phyloP scores from a whole-genome alignment of 108 stramenopile genomes.

The Nitzschia palea region DNA sequence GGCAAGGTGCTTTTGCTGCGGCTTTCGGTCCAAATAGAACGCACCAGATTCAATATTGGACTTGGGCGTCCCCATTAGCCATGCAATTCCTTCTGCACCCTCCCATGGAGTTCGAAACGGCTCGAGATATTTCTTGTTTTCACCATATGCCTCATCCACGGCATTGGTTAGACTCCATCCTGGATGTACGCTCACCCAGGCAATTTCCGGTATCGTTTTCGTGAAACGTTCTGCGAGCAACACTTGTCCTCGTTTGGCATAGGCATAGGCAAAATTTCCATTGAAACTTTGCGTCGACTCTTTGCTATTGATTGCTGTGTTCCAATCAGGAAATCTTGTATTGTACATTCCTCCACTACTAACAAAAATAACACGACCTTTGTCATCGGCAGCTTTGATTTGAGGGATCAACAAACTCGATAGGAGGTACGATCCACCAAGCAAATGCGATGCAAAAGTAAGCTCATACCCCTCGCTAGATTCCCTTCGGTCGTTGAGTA shows the following conservation, averaged over 20 bases:
- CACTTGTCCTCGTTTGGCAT: conserved; percentile 93
- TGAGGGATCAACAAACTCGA: conserved; percentile 71
- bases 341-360: conserved; percentile 89
- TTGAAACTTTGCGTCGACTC: conserved; percentile 58
- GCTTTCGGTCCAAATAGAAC: conserved; percentile 85
- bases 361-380: conserved; percentile 32
- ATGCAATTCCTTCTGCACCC: conserved; percentile 91
- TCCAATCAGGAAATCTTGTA: conserved; percentile 85
- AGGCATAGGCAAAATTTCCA: conserved; percentile 85
- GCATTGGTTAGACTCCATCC: conserved; percentile 86
- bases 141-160: conserved; percentile 86
- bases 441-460: conserved; percentile 87
- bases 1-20: conserved; percentile 83
- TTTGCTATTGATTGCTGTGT: conserved; percentile 55
- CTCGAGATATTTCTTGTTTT: conserved; percentile 73
- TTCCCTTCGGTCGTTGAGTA: conserved; percentile 77
- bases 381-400: conserved; percentile 43
- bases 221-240: conserved; percentile 77
- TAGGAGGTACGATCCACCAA: conserved; percentile 81
- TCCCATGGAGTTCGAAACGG: conserved; percentile 89
- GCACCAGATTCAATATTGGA: conserved; percentile 71
- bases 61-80: conserved; percentile 60
- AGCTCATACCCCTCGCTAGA: conserved; percentile 85
- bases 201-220: conserved; percentile 50
- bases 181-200: conserved; percentile 67